Evolutionary conservation across 1,284 basidiomycete genomes (phyloP), one percentile per base, ranked within the genome.

Genomic region (Ustilago hordei): DNA sequence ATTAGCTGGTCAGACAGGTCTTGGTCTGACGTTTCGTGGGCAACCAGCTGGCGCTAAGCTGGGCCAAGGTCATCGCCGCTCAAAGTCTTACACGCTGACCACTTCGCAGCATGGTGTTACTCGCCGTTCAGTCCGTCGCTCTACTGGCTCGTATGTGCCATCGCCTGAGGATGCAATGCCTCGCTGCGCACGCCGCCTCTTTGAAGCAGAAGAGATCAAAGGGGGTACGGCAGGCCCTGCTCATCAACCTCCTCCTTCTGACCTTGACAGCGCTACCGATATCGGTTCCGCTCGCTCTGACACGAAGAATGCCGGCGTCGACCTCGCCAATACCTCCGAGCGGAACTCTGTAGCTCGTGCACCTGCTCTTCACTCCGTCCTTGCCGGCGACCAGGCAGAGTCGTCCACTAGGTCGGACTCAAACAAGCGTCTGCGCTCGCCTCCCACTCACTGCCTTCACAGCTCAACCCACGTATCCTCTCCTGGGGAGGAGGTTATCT

Each of bases 31-130:
- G 0, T 35, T 64, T 8, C 61, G 61, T 9, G 70, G 65, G 12
- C 61, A 54, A 12, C 43, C 64, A 6, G 19, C 55, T 28, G 28
- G 43, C 12, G 43, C 43, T 8, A 60, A 61, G 35, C 15, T 23
- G 3, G 70, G 63, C 13, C 61, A 48, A 4, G 64, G 75, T 50
- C 75, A 78, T 34, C 69, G 69, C n/a, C 59, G 68, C 19, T 72
- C 69, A 32, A 71, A 78, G 57, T 69, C 69, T 11, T 63, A 72
- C 45, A 72, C 48, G 5, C 7, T 73, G n/a, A 13, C 36, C 2
- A 60, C 50, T 38, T 43, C 65, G 0, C 59, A 64, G 38, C 59
- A 55, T 0, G 56, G 59, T 11, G 35, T 45, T 4, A n/a, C 43
- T 1, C 60, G 55, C 1, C 55, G 28, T 0, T 59, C 70, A 1